Conservation (phyloP, 139 green algal species). For the Micractinium conductrix region DNA sequence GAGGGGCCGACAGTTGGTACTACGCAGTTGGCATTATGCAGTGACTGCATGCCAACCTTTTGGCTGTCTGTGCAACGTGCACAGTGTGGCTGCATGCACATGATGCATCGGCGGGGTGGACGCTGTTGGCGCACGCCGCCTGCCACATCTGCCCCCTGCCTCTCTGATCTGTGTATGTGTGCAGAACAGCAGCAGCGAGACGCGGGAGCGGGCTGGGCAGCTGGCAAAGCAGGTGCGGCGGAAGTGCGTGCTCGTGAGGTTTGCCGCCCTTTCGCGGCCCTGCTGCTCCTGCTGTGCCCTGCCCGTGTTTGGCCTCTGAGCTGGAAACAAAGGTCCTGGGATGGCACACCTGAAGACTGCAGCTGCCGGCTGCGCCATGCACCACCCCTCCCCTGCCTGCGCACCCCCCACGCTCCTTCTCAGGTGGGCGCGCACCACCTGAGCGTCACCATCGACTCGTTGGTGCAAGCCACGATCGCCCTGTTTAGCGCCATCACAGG, state of each 20-base stretch:
- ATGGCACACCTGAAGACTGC: too few species aligned
- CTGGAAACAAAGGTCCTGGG: too few species aligned
- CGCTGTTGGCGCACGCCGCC: too few species aligned
- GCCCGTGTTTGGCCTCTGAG: too few species aligned
- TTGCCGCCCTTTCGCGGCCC: too few species aligned
- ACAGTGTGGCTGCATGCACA: not conserved
- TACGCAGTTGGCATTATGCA: too few species aligned
- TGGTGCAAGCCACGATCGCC: slow-evolving; percentile 66
- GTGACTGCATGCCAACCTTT: not conserved
- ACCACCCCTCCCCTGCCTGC: not conserved
- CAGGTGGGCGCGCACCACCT: slow-evolving; percentile 92
- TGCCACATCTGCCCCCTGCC: too few species aligned
- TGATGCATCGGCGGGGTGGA: too few species aligned
- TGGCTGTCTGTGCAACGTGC: too few species aligned
- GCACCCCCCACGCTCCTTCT: not conserved
- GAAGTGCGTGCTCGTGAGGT: too few species aligned
- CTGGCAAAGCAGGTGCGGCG: slow-evolving; percentile 52
- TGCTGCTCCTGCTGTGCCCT: too few species aligned
- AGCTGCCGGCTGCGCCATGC: too few species aligned
- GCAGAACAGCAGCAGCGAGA: slow-evolving; percentile 85
- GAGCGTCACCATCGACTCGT: slow-evolving; percentile 83
- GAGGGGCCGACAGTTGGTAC: not conserved
- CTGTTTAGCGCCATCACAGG: slow-evolving; percentile 86
- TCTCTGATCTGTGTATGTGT: not conserved
- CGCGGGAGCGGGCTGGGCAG: slow-evolving; percentile 50